Percentiles rank a stretch among this genome's conserved stretches.
These are phyloP conservation scores for Dactylis glomerata DNA, from an alignment of 176 grass and related monocot genomes.

Conservation along the genomic window DNA sequence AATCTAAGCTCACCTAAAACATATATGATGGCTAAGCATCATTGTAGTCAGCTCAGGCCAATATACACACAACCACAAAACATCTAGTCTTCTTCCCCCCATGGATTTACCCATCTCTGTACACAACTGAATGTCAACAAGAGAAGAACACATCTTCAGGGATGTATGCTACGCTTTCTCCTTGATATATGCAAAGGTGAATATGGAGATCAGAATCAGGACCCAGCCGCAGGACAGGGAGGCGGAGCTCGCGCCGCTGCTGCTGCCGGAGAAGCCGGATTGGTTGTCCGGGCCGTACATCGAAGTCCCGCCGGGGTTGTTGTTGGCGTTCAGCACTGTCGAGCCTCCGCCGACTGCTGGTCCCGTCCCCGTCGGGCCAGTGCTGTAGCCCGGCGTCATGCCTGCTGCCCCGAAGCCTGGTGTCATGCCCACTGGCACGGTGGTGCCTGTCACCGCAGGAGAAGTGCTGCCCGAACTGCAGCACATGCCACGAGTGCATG, in stretches of 20 bases:
- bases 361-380: neutral
- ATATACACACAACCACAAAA: constrained; percentile 7
- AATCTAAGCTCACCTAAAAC: constrained; percentile 24
- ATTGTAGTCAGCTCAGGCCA: constrained; percentile 14
- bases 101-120: constrained; percentile 22
- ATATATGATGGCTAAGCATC: constrained; percentile 19
- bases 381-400: neutral
- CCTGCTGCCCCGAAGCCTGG: constrained; percentile 16
- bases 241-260: constrained; percentile 17
- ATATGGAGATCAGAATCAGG: constrained; percentile 48
- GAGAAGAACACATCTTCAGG: neutral
- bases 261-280: constrained; percentile 25
- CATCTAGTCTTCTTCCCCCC: constrained; percentile 30
- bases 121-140: constrained; percentile 11
- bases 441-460: constrained; percentile 31
- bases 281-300: constrained; percentile 56
- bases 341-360: constrained; percentile 39
- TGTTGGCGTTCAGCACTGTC: constrained; percentile 69
- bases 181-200: constrained; percentile 50
- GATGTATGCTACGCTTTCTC: constrained; percentile 30
- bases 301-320: constrained; percentile 36
- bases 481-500: neutral
- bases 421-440: constrained; percentile 24
- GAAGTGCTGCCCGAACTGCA: constrained; percentile 43
- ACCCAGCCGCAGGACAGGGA: constrained; percentile 36